A percentile compares a stretch with the other conserved stretches of the same genome.
Conservation (phyloP, 2,329 filamentous ascomycete species). For the Fusarium ramigenum region DNA sequence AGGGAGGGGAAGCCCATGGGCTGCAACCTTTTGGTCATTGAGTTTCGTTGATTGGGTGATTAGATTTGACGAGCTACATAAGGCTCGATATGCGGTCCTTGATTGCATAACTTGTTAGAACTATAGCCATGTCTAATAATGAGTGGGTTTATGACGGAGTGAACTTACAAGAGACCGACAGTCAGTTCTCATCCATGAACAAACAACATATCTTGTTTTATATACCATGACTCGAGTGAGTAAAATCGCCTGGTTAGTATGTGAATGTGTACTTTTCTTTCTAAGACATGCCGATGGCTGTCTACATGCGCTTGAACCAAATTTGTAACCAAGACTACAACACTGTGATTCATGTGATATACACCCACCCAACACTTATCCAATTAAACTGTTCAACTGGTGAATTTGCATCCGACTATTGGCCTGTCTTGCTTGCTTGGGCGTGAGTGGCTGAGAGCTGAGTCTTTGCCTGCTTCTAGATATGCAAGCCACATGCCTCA, state of each 20-base stretch:
- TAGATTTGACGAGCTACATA: background rate
- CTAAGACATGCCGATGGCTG: background rate
- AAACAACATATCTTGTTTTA: background rate
- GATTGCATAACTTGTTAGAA: background rate
- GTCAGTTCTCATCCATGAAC: background rate
- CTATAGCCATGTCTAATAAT: background rate
- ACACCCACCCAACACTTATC: too few relatives aligned
- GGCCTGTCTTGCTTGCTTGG: background rate
- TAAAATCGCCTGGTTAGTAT: too few relatives aligned
- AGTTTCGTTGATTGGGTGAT: background rate
- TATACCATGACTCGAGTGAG: background rate
- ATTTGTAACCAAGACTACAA: background rate
- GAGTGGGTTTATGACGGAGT: background rate
- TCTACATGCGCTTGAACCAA: background rate
- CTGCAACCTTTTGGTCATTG: background rate
- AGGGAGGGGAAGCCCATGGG: background rate
- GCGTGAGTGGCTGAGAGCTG: background rate
- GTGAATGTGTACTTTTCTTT: background rate
- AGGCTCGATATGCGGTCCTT: background rate
- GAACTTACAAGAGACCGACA: background rate
- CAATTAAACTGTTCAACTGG: too few relatives aligned
- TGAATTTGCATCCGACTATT: background rate
- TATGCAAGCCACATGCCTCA: conserved; percentile 7
- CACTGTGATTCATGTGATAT: background rate
- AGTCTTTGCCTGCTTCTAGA: background rate